Conservation (phyloP, 192 early-diverging fungal genomes). For the Linnemannia hyalina region DNA sequence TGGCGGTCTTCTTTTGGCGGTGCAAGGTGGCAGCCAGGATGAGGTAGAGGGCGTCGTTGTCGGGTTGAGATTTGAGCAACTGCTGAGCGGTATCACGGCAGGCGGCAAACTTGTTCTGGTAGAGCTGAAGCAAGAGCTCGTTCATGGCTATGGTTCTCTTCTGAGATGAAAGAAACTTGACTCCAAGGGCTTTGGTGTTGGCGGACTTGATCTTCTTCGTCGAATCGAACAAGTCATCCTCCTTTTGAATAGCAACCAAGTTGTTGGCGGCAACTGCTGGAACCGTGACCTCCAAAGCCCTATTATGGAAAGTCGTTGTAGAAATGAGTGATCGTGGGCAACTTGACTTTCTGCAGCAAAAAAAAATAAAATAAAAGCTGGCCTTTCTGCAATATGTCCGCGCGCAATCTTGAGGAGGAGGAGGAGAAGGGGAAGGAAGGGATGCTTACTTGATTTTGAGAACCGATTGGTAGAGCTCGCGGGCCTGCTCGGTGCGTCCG, state of each 20-base stretch:
- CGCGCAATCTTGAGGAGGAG: background rate
- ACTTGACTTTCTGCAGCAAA: background rate
- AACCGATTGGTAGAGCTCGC: slow-evolving; percentile 70
- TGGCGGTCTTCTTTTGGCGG: slow-evolving; percentile 68
- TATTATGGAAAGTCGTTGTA: slow-evolving; percentile 22
- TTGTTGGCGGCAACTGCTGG: slow-evolving; percentile 80
- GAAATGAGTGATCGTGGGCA: background rate
- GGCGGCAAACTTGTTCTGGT: slow-evolving; percentile 67
- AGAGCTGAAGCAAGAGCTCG: slow-evolving; percentile 68
- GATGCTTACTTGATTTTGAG: slow-evolving; percentile 66
- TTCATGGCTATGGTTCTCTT: slow-evolving; percentile 74
- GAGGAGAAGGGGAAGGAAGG: too few species aligned
- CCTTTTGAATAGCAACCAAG: slow-evolving; percentile 67
- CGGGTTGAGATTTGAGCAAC: slow-evolving; percentile 70
- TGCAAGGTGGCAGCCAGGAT: slow-evolving; percentile 69
- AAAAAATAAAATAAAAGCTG: background rate
- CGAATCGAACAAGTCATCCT: slow-evolving; percentile 71
- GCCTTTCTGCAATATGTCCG: too few species aligned
- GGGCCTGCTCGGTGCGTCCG: slow-evolving; percentile 64
- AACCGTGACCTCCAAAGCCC: slow-evolving; percentile 66
- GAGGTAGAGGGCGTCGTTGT: slow-evolving; percentile 69
- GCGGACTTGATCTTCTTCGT: slow-evolving; percentile 68
- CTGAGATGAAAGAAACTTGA: slow-evolving; percentile 70
- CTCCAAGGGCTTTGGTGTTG: slow-evolving; percentile 65
- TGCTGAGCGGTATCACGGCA: slow-evolving; percentile 66